Evolutionary conservation across 768 basidiomycete species (phyloP).

Genomic region (Tremella fuciformis): DNA sequence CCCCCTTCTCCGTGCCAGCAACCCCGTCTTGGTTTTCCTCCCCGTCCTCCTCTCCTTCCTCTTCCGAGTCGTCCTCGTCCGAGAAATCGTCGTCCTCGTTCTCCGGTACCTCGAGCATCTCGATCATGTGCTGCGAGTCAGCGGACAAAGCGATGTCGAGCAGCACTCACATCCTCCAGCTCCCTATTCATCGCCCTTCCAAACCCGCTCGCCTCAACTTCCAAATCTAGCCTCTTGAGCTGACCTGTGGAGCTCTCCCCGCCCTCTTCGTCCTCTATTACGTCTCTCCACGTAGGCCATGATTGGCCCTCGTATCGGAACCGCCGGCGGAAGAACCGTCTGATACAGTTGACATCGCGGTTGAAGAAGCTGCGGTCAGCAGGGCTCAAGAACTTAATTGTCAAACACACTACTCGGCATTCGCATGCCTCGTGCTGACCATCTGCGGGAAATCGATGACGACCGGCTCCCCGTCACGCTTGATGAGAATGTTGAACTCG

Average conservation of each 20-base stretch:
- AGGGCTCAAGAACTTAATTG: neutral
- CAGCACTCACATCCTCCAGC: conserved; percentile 71
- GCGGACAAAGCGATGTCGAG: conserved; percentile 10
- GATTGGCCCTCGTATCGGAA: conserved; percentile 88
- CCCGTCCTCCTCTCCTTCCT: conserved; percentile 43
- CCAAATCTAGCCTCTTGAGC: conserved; percentile 66
- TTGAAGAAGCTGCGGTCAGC: conserved; percentile 81
- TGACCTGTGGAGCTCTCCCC: conserved; percentile 14
- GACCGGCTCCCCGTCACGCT: conserved; percentile 71
- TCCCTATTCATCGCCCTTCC: conserved; percentile 74
- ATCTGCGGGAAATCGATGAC: conserved; percentile 99
- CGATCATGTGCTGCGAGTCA: conserved; percentile 30
- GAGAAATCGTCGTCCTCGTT: conserved; percentile 25
- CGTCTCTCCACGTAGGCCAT: conserved; percentile 79
- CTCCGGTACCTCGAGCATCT: conserved; percentile 39
- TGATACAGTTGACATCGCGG: conserved; percentile 94
- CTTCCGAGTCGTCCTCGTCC: conserved; percentile 32
- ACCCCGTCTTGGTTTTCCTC: conserved; percentile 23
- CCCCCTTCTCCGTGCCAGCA: conserved; percentile 11
- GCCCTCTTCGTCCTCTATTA: conserved; percentile 55
- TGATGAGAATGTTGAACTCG: conserved; percentile 97
- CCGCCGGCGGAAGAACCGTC: conserved; percentile 82
- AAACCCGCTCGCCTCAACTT: conserved; percentile 93
- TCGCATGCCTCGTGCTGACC: conserved; percentile 94
- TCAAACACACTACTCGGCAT: conserved; percentile 78